These are phyloP conservation scores for Mortierella sp. DNA, from an alignment of 371 early-diverging fungal species.

Conservation along the genomic window DNA sequence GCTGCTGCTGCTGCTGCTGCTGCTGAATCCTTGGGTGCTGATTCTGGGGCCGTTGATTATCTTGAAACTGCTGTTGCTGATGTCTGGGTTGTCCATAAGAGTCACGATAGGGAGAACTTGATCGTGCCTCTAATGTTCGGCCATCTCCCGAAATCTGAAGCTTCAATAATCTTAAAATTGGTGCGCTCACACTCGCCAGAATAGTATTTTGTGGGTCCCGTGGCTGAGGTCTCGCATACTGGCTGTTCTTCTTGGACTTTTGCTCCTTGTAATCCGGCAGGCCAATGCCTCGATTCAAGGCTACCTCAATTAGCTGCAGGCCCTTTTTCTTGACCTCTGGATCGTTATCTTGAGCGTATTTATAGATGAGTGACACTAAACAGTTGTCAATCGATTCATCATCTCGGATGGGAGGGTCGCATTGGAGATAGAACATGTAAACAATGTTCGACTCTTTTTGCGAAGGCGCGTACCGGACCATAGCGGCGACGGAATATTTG, in stretches of 20 bases:
- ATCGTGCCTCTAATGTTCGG: slow-evolving; percentile 8
- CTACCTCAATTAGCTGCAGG: slow-evolving; percentile 42
- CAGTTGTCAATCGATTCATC: slow-evolving; percentile 50
- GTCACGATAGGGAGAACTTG: not conserved
- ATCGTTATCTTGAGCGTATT: slow-evolving; percentile 25
- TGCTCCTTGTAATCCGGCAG: slow-evolving; percentile 16
- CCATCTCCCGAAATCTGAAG: slow-evolving; percentile 41
- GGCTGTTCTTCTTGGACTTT: slow-evolving; percentile 5
- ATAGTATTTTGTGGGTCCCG: slow-evolving; percentile 11
- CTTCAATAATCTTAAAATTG: slow-evolving; percentile 18
- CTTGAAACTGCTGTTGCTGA: not conserved
- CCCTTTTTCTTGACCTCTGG: slow-evolving; percentile 27
- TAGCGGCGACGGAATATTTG: slow-evolving; percentile 17
- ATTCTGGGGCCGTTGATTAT: not conserved
- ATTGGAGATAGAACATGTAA: slow-evolving; percentile 44
- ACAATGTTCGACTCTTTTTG: slow-evolving; percentile 32
- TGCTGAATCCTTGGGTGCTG: too few species aligned
- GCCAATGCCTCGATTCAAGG: slow-evolving; percentile 46
- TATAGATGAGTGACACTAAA: slow-evolving; percentile 46
- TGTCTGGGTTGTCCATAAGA: not conserved
- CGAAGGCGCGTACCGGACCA: slow-evolving; percentile 55
- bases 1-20: slow-evolving; percentile 9
- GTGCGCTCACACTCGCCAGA: slow-evolving; percentile 31
- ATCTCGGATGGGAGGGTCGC: slow-evolving; percentile 32
- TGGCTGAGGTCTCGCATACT: not conserved